Evolutionary conservation across 225 moss, liverwort and hornwort genomes (phyloP), one percentile per base, ranked within the genome.

Genomic region (Marchantia paleacea): DNA sequence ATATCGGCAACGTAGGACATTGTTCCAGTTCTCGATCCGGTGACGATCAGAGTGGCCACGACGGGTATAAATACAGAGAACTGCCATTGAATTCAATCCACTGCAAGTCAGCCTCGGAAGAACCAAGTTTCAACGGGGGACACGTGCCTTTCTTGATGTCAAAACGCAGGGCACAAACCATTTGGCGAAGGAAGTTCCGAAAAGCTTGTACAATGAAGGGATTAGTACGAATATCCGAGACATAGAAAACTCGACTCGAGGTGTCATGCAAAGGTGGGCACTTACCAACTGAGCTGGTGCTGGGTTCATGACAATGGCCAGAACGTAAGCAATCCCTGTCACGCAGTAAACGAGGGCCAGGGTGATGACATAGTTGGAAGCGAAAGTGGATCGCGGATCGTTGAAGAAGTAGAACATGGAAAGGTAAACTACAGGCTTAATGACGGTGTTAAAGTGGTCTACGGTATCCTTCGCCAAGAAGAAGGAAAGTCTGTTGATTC

Each of bases 351-450:
- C 87, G 18, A 96, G 84, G 29, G 88, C 91, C 52, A 96, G 78
- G 14, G 96, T 96, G 80, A 90, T 88, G 0, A 85, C 76, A 73
- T 90, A 94, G 68, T 93, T 94, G 69, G 89, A 84, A 25, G 80
- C 65, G 74, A 96, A 92, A 22, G 93, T 85, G 58, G 96, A 93
- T 47, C 96, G 93, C 12, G 96, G 96, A 73, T 91, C 88, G 65
- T 92, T 94, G 90, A 92, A 94, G 87, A 93, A 96, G 61, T 92
- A 96, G 66, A 96, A 96, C 92, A 94, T 94, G 67, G 91, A 93
- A 22, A 96, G 91, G 77, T 91, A 96, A 29, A 96, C 90, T 55
- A 91, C 76, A n/a, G 96, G 96, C 86, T 94, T 96, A 70, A 94
- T 79, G 54, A 96, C 51, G 26, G 91, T 90, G 77, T 93, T 93